A percentile compares a stretch with the other conserved stretches of the same genome.
Evolutionary conservation across 306 rosid genomes (phyloP).

Genomic region (Gastrolobium villosum): DNA sequence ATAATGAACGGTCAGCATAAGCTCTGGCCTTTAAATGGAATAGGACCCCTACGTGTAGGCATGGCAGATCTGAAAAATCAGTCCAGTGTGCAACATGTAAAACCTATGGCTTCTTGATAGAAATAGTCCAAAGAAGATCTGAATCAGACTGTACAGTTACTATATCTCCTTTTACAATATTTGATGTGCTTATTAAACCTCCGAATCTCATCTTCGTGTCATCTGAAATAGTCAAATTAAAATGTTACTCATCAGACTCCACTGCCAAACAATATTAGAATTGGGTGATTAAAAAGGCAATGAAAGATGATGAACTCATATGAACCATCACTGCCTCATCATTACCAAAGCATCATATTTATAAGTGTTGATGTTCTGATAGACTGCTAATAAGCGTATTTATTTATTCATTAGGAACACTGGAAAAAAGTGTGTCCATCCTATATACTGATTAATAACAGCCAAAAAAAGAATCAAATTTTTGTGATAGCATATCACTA

Average conservation of each 20-base stretch:
- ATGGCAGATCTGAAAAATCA: constrained; percentile 13
- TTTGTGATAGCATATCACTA: not conserved
- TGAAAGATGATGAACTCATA: constrained; percentile 5
- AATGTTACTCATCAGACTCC: constrained; percentile 36
- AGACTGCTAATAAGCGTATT: constrained; percentile 1
- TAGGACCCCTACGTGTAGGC: constrained; percentile 7
- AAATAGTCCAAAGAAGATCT: constrained; percentile 96
- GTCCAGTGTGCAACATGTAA: constrained; percentile 38
- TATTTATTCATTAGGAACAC: not conserved
- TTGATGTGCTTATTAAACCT: constrained; percentile 90
- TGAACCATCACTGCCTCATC: constrained; percentile 35
- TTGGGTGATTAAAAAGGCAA: not conserved
- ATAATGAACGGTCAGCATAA: constrained; percentile 36
- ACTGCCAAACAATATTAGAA: constrained; percentile 23
- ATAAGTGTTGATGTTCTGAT: constrained; percentile 18
- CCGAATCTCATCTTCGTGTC: constrained; percentile 85
- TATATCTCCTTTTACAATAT: constrained; percentile 72
- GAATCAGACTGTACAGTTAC: constrained; percentile 86
- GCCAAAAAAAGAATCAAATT: not conserved
- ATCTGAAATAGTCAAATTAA: constrained; percentile 60
- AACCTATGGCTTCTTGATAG: constrained; percentile 67
- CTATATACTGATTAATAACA: constrained; percentile 18
- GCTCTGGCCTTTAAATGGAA: constrained; percentile 42
- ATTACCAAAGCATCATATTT: constrained; percentile 1
- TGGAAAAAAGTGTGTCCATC: constrained; percentile 15